Evolutionary conservation across 768 basidiomycete species (phyloP).

Genomic region (Pleurotus sapidus): DNA sequence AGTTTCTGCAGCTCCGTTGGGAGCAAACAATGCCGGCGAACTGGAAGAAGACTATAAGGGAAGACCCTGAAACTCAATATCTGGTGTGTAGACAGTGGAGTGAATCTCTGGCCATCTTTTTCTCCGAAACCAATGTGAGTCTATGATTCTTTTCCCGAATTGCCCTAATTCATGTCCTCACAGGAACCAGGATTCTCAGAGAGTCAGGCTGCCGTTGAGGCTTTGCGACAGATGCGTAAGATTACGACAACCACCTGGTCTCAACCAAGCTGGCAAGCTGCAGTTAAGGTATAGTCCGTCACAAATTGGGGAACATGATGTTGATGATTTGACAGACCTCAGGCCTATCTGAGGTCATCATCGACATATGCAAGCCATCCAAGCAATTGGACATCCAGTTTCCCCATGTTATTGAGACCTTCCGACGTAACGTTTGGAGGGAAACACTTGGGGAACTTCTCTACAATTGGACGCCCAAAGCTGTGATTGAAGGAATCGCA

Average conservation of each 20-base stretch:
- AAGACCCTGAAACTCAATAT: neutral
- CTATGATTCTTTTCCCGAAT: neutral
- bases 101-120: neutral
- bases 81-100: neutral
- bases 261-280: neutral
- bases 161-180: neutral
- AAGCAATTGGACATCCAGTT: neutral
- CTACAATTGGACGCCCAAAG: neutral
- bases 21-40: neutral
- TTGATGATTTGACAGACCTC: neutral
- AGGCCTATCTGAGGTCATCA: neutral
- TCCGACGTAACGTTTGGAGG: neutral
- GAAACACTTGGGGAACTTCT: neutral
- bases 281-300: neutral
- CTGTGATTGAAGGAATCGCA: neutral
- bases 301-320: neutral
- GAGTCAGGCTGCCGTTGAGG: neutral
- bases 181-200: neutral
- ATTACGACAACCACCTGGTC: neutral
- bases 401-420: neutral
- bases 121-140: neutral
- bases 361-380: neutral
- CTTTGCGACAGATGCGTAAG: neutral
- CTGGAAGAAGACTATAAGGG: neutral
- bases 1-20: neutral